Base-by-base conservation (phyloP, 495 filamentous ascomycete genomes). In the Clohesyomyces aquaticus region DNA sequence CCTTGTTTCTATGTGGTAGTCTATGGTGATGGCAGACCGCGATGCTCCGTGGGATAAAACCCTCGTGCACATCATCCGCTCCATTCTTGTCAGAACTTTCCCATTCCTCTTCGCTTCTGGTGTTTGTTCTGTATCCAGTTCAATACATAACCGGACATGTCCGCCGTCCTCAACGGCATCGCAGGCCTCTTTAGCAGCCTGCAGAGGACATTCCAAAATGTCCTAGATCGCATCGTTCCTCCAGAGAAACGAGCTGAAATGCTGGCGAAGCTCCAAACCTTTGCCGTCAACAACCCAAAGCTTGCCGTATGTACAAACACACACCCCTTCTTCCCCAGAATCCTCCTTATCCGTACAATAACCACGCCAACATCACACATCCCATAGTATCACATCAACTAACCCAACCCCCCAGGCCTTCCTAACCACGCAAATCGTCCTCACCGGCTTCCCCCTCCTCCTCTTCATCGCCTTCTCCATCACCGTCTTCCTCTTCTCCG, bases 401-500 rank as follows among this genome's bases (percentile, higher is more conserved):
- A 38, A 65, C 38, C n/a, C 22, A 46, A 23, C 8, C 32, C 47
- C 19, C 22, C 51, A 74, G 74, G 68, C 82, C 51, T 86, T 89
- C 71, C 66, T 88, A 46, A 72, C 79, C 43, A 77, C 77, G 9
- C 85, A 89, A 65, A 55, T 85, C 27, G 70, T 77, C 58, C 75
- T 87, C 43, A 82, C 82, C 9, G 76, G 81, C 47, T 63, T 88
- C 53, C 87, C 88, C 12, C 29, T 90, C 55, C 70, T 81, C 28
- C 74, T 90, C 43, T 90, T 91, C 78, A 25, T 80, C 55, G 69
- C 80, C 66, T 87, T 88, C 76, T 73, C 77, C 62, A 62, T 82
- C 38, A 79, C 79, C 61, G 77, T 83, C 47, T 68, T 85, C 71
- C 62, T 82, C 68, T 79, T 88, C 73, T 78, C 82, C 25, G 54